Evolutionary conservation across 768 basidiomycete species (phyloP), one percentile per base, ranked within the genome.

Genomic region (Crepidotus variabilis): DNA sequence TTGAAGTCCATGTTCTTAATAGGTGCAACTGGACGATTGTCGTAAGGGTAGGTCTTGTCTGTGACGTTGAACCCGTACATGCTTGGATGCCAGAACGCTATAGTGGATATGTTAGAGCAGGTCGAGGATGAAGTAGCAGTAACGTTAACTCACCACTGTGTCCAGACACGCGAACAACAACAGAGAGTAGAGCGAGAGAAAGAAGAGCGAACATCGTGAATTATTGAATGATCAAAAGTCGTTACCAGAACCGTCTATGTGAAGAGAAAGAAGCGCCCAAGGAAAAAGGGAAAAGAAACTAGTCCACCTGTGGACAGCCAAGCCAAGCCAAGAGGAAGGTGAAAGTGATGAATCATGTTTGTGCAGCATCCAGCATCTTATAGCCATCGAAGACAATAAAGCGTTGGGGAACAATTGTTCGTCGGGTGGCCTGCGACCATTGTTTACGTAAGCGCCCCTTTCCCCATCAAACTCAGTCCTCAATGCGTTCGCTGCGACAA

Each of bases 51-150:
- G 0, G 80, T 80, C 35, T 75, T 48, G 6, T 61, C 56, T 1
- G 85, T 86, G n/a, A 85, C 85, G 54, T 87, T 86, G 74, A 84
- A 88, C 1, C 87, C 86, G 57, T 62, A 86, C 83, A 87, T 86
- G 66, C 79, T 77, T 2, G 82, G 77, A 56, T 81, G 76, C 69
- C 70, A 85, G 14, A 82, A 60, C n/a, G 79, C 83, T 59, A 6
- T 9, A 28, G 8, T 8, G 28, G 6, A 3, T 20, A 50, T 1
- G 23, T 57, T 33, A 51, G 16, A 11, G 32, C 10, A 18, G 0
- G 6, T 9, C 9, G 35, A 49, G 45, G 8, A 1, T 16, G 43
- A 20, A 28, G 14, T 18, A 23, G 23, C 35, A 49, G 22, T 20
- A 20, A 36, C 16, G 1, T 8, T 46, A 22, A 55, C 66, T 52